Percentiles rank a stretch among this genome's conserved stretches.
phyloP scores from a whole-genome alignment of 352 stramenopile genomes.

The Pythium phragmitis region DNA sequence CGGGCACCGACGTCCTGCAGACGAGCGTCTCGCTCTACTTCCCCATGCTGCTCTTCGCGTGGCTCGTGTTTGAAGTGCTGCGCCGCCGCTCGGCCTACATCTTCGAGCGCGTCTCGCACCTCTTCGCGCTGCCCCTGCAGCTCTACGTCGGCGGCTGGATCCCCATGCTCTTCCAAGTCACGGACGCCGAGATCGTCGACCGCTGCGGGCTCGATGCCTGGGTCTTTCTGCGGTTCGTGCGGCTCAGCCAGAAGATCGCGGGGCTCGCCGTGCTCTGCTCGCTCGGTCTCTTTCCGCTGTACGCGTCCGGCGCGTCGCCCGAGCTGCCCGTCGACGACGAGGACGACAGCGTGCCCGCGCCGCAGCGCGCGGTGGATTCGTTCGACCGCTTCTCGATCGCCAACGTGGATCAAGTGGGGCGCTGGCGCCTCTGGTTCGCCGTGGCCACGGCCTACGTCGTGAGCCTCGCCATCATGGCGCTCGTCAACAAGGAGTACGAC shows the following conservation, averaged over 20 bases:
- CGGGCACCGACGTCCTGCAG: slow-evolving; percentile 42
- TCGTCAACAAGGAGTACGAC: slow-evolving; percentile 56
- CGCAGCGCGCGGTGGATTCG: slow-evolving; percentile 40
- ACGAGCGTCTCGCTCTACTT: slow-evolving; percentile 68
- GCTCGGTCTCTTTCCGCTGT: slow-evolving; percentile 71
- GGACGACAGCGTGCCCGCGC: slow-evolving; percentile 21
- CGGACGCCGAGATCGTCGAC: slow-evolving; percentile 57
- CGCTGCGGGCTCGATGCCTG: slow-evolving; percentile 68
- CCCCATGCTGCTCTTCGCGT: slow-evolving; percentile 51
- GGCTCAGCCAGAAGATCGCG: slow-evolving; percentile 66
- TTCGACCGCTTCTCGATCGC: slow-evolving; percentile 70
- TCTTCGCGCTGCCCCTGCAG: slow-evolving; percentile 25
- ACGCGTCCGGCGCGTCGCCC: slow-evolving; percentile 34
- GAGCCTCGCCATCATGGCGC: slow-evolving; percentile 53
- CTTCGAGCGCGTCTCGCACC: slow-evolving; percentile 51
- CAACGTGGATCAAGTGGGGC: slow-evolving; percentile 50
- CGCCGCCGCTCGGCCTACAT: slow-evolving; percentile 42
- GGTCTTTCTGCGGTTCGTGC: slow-evolving; percentile 77
- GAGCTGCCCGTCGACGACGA: slow-evolving; percentile 32
- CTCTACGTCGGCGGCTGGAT: slow-evolving; percentile 42
- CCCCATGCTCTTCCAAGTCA: slow-evolving; percentile 53
- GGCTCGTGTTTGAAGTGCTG: slow-evolving; percentile 61
- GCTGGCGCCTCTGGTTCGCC: slow-evolving; percentile 65
- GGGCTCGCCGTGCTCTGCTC: slow-evolving; percentile 51
- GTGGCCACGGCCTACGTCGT: slow-evolving; percentile 52